A percentile compares a stretch with the other conserved stretches of the same genome.
Evolutionary conservation across 2,329 filamentous ascomycete genomes (phyloP).

Genomic region (Clarireedia paspali): DNA sequence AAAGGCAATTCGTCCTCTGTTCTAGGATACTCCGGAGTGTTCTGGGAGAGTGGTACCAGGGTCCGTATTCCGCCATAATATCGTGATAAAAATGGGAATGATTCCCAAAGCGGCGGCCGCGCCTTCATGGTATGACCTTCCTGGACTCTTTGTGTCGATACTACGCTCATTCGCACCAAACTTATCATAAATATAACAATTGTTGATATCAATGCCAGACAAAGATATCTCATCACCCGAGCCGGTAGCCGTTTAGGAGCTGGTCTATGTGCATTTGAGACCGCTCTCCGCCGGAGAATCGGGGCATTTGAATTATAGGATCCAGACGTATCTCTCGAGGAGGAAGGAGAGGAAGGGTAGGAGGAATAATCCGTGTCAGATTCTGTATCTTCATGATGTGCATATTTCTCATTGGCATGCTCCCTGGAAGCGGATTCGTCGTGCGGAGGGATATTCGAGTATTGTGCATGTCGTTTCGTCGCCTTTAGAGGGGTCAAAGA

Average conservation of each 20-base stretch:
- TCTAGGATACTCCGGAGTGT: conserved; percentile 74
- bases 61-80: conserved; percentile 85
- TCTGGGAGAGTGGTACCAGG: conserved; percentile 57
- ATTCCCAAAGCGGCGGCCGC: conserved; percentile 68
- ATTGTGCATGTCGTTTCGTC: conserved; percentile 25
- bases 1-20: conserved; percentile 49
- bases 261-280: conserved; percentile 13
- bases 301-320: conserved; percentile 26
- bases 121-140: conserved; percentile 50
- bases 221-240: conserved; percentile 70
- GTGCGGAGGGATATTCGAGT: conserved; percentile 12
- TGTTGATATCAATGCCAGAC: conserved; percentile 59
- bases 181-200: conserved; percentile 71
- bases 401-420: conserved; percentile 26
- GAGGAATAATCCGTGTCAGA: conserved; percentile 36
- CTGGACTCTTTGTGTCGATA: conserved; percentile 56
- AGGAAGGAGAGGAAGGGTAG: conserved; percentile 21
- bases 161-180: conserved; percentile 65
- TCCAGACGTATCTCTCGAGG: conserved; percentile 25
- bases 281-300: conserved; percentile 24
- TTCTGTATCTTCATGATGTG: conserved; percentile 33
- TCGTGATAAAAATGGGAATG: conserved; percentile 74
- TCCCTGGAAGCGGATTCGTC: conserved; percentile 12
- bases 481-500: conserved; percentile 36
- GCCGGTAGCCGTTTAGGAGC: conserved; percentile 45